Conservation (phyloP, 164 flowering plant genomes). For the Annona squamosa region DNA sequence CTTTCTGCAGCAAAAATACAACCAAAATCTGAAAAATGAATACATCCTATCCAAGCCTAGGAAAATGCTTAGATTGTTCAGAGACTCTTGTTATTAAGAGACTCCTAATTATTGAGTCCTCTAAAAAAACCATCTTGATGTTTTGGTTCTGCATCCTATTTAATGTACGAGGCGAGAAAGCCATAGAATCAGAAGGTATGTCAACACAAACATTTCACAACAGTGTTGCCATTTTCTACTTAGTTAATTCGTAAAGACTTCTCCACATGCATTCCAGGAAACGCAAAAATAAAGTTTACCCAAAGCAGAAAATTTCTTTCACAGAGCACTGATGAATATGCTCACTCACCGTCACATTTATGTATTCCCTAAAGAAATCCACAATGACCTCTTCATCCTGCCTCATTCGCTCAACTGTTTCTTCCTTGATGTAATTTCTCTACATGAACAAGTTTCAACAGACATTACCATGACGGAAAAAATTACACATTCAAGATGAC, state of each 20-base stretch:
- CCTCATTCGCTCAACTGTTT: constrained; percentile 95
- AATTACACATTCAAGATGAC: background rate
- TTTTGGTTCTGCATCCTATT: background rate
- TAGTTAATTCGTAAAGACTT: background rate
- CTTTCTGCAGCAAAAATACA: constrained; percentile 55
- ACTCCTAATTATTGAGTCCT: no score
- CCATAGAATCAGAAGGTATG: no score
- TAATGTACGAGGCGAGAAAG: no score
- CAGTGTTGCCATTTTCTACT: no score
- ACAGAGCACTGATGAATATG: no score
- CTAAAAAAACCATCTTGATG: background rate
- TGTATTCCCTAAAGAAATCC: constrained; percentile 91
- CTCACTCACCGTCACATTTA: constrained; percentile 73
- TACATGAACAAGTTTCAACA: constrained; percentile 20
- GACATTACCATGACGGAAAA: background rate
- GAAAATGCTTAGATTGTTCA: background rate
- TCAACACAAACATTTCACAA: no score
- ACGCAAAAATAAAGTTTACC: background rate
- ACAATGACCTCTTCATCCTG: constrained; percentile 86
- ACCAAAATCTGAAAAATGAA: background rate
- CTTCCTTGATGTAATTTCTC: constrained; percentile 91
- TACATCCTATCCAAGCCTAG: background rate
- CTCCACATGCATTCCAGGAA: background rate
- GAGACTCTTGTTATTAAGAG: no score
- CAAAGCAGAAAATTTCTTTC: no score